These are phyloP conservation scores for Sungouiozyma intestinalis DNA, from an alignment of 805 yeast species.

Conservation along the genomic window DNA sequence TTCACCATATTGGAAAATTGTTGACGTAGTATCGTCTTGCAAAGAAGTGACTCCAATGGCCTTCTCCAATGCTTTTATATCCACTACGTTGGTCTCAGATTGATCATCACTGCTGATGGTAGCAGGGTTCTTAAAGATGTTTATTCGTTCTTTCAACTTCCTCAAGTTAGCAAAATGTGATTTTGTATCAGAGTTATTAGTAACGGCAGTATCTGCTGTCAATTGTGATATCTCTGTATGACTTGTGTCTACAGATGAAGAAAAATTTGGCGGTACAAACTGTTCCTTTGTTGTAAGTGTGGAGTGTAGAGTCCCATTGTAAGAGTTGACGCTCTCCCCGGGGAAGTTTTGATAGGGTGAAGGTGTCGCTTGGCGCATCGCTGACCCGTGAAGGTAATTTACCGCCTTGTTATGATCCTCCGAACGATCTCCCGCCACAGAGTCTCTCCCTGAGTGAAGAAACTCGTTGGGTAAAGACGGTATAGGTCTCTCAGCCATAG, in stretches of 20 bases:
- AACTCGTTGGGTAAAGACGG: constrained; percentile 25
- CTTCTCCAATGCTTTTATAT: constrained; percentile 29
- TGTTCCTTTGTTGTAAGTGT: not conserved
- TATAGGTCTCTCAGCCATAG: constrained; percentile 22
- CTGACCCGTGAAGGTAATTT: constrained; percentile 21
- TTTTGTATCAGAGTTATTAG: constrained; percentile 24
- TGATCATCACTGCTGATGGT: constrained; percentile 3
- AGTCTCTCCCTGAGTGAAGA: not conserved
- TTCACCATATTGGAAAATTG: not conserved
- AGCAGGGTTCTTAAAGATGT: constrained; percentile 26
- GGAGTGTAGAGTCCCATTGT: not conserved
- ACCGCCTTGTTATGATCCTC: not conserved
- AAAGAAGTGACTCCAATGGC: constrained; percentile 25
- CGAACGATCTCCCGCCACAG: not conserved
- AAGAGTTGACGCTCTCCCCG: not conserved
- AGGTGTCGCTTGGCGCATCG: constrained; percentile 21
- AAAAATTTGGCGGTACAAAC: constrained; percentile 8
- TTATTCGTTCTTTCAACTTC: constrained; percentile 27
- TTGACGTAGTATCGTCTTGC: constrained; percentile 7
- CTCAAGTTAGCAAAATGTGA: constrained; percentile 28
- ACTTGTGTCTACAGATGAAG: constrained; percentile 19
- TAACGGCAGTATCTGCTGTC: constrained; percentile 14
- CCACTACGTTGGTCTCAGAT: constrained; percentile 15
- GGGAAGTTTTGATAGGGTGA: constrained; percentile 1
- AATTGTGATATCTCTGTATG: constrained; percentile 15